Conservation (phyloP, 805 yeast species). For the Ogataea haglerorum region DNA sequence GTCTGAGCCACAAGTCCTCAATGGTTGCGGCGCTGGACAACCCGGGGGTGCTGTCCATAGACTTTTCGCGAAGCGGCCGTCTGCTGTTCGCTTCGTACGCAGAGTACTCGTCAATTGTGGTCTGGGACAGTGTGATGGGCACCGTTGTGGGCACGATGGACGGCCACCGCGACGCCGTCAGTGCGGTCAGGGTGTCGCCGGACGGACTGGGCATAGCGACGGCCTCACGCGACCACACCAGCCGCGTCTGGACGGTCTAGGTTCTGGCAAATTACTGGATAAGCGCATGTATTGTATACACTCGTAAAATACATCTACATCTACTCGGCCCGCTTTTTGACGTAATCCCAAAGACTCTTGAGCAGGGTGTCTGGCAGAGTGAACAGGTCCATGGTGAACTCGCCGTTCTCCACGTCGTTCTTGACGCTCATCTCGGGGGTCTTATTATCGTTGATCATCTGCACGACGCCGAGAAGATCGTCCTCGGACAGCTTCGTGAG, state of each 20-base stretch:
- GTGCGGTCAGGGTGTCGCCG: constrained; percentile 61
- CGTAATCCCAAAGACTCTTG: constrained; percentile 93
- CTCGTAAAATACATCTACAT: constrained; percentile 9
- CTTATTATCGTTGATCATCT: constrained; percentile 94
- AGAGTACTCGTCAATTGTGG: constrained; percentile 60
- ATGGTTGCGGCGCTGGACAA: constrained; percentile 43
- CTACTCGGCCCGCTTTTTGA: constrained; percentile 56
- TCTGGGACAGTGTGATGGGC: constrained; percentile 73
- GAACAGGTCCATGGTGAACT: constrained; percentile 92
- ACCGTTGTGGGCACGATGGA: constrained; percentile 63
- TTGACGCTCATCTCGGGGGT: constrained; percentile 94
- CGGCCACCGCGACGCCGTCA: constrained; percentile 61
- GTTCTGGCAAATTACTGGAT: neutral
- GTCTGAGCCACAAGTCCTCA: constrained; percentile 23
- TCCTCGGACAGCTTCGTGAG: constrained; percentile 87
- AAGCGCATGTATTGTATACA: constrained; percentile 12
- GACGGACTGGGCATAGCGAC: constrained; percentile 78
- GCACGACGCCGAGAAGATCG: constrained; percentile 90
- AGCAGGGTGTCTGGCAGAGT: constrained; percentile 88
- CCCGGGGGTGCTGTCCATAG: constrained; percentile 71
- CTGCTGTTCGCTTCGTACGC: constrained; percentile 72
- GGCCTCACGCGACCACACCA: constrained; percentile 76
- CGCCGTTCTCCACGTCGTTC: constrained; percentile 95
- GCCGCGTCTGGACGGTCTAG: constrained; percentile 55
- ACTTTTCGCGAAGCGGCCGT: constrained; percentile 72